These are phyloP conservation scores for Penicillium cataractarum DNA, from an alignment of 495 filamentous ascomycete genomes.

Conservation along the genomic window DNA sequence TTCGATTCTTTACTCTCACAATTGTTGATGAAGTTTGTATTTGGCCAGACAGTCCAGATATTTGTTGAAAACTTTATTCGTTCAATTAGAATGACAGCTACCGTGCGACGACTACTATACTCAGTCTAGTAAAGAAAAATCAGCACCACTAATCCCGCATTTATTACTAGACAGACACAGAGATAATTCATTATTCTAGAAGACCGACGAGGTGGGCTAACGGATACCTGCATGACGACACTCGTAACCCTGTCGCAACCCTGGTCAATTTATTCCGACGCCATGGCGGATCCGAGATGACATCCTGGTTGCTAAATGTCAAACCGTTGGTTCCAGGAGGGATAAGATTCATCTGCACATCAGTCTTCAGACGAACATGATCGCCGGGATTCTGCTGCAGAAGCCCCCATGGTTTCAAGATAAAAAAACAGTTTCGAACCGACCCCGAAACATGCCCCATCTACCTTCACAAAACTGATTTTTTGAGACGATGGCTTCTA, in stretches of 20 bases:
- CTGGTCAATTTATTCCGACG: neutral
- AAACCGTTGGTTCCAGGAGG: neutral
- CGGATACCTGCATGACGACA: neutral
- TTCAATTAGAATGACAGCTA: neutral
- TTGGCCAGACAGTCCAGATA: neutral
- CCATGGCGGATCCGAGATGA: neutral
- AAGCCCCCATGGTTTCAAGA: neutral
- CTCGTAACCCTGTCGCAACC: neutral
- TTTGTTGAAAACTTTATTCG: neutral
- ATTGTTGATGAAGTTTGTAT: neutral
- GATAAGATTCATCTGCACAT: neutral
- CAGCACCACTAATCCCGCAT: neutral
- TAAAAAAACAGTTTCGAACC: neutral
- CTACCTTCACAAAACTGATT: neutral
- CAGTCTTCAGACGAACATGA: neutral
- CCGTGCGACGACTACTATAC: neutral
- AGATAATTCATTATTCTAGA: neutral
- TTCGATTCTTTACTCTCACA: neutral
- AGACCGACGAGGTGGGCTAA: neutral
- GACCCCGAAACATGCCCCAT: neutral
- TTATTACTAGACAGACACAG: neutral
- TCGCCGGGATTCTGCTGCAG: neutral
- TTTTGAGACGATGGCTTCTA: neutral
- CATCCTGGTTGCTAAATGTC: neutral
- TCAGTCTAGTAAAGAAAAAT: neutral